Evolutionary conservation across 2,329 filamentous ascomycete genomes (phyloP).

Genomic region (Ophiostoma angusticollis): DNA sequence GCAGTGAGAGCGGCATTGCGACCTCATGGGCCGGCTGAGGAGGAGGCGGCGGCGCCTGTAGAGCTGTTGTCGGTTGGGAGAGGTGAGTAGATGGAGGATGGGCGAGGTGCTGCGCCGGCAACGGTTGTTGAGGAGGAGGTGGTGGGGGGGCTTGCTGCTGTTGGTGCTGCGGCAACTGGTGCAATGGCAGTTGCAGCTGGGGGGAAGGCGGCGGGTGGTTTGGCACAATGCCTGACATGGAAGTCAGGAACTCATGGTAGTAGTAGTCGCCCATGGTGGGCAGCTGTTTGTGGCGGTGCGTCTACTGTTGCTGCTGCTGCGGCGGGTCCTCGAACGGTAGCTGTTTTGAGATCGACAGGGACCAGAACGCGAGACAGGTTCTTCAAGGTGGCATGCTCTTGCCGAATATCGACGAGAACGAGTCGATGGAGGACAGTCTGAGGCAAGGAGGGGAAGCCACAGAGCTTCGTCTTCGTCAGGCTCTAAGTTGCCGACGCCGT

Average conservation of each 20-base stretch:
- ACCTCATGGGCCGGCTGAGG: slow-evolving; percentile 20
- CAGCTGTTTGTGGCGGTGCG: background rate
- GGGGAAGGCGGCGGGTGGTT: too few species aligned
- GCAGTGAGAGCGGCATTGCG: slow-evolving; percentile 11
- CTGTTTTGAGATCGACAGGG: background rate
- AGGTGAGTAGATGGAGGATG: background rate
- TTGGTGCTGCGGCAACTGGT: slow-evolving; percentile 1
- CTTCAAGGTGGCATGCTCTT: too few species aligned
- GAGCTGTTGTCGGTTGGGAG: slow-evolving; percentile 1
- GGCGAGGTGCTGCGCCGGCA: background rate
- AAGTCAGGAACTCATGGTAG: slow-evolving; percentile 40
- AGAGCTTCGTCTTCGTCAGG: too few species aligned
- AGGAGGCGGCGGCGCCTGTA: slow-evolving; percentile 14
- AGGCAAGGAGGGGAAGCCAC: too few species aligned
- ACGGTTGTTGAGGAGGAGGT: slow-evolving; percentile 5
- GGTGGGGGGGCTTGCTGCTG: too few species aligned
- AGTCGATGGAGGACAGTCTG: too few species aligned
- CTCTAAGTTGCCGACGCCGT: too few species aligned
- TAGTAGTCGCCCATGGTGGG: slow-evolving; percentile 42
- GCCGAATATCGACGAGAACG: too few species aligned
- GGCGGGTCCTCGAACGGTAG: too few species aligned
- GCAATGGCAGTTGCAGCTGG: background rate
- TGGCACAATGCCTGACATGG: slow-evolving; percentile 32
- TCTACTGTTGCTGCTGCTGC: background rate
- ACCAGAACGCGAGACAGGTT: too few species aligned